These are phyloP conservation scores for Chalaropsis thielavioides DNA, from an alignment of 2,329 filamentous ascomycete genomes.

Conservation along the genomic window DNA sequence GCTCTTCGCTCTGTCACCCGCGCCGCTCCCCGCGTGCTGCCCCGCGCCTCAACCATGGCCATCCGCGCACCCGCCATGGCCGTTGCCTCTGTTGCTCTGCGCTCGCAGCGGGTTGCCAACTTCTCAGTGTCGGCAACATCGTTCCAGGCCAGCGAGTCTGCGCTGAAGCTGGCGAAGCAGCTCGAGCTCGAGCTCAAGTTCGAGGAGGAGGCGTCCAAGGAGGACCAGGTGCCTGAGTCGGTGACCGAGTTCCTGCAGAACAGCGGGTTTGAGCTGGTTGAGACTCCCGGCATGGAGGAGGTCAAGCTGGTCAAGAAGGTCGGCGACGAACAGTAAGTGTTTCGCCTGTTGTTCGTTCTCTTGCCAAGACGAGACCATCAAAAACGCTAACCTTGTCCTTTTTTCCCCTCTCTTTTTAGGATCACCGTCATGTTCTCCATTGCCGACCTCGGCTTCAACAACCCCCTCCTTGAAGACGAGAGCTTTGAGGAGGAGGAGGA, in stretches of 20 bases:
- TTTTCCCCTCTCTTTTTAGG: slow-evolving; percentile 20
- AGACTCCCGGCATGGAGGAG: slow-evolving; percentile 73
- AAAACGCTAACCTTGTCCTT: neutral
- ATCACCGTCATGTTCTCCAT: slow-evolving; percentile 76
- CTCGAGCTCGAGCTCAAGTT: slow-evolving; percentile 70
- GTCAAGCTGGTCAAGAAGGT: slow-evolving; percentile 71
- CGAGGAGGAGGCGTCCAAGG: slow-evolving; percentile 66
- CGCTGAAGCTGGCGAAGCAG: slow-evolving; percentile 38
- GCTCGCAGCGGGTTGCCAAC: slow-evolving; percentile 26
- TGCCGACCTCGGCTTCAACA: slow-evolving; percentile 58
- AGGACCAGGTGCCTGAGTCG: slow-evolving; percentile 56
- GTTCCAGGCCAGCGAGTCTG: slow-evolving; percentile 64
- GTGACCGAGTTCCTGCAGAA: slow-evolving; percentile 82
- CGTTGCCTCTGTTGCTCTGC: slow-evolving; percentile 24
- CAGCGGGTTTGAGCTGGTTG: slow-evolving; percentile 68
- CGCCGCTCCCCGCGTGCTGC: slow-evolving; percentile 48
- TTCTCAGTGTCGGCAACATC: slow-evolving; percentile 29
- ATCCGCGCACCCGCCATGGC: slow-evolving; percentile 7
- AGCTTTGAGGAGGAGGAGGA: slow-evolving; percentile 41
- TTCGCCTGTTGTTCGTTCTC: neutral
- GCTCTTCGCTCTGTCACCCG: slow-evolving; percentile 47
- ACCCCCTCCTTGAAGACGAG: slow-evolving; percentile 44
- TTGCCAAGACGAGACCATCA: no score
- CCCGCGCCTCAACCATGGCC: slow-evolving; percentile 14
- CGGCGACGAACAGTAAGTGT: slow-evolving; percentile 69